phyloP scores from a whole-genome alignment of 768 basidiomycete genomes.

The Amanita exitialis region DNA sequence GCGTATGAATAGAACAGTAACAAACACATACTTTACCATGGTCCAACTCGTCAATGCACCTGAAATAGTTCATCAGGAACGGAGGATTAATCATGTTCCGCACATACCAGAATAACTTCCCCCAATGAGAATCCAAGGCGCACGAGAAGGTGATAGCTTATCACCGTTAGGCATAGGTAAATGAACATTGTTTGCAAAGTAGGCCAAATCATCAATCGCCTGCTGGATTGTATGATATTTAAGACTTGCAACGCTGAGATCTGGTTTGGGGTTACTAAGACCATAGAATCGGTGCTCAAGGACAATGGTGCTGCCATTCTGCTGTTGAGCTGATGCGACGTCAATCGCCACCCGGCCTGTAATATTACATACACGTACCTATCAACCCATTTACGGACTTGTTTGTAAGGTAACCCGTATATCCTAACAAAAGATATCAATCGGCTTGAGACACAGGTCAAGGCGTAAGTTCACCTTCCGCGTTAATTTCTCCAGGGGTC shows the following conservation, averaged over 20 bases:
- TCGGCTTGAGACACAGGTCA: not conserved
- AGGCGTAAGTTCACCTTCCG: slow-evolving; percentile 26
- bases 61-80: slow-evolving; percentile 4
- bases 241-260: slow-evolving; percentile 50
- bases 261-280: slow-evolving; percentile 56
- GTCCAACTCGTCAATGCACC: slow-evolving; percentile 49
- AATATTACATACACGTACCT: slow-evolving; percentile 14
- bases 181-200: slow-evolving; percentile 55
- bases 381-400: slow-evolving; percentile 51
- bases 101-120: slow-evolving; percentile 38
- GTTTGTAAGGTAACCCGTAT: slow-evolving; percentile 53
- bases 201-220: slow-evolving; percentile 62
- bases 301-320: slow-evolving; percentile 52
- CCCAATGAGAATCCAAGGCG: slow-evolving; percentile 41
- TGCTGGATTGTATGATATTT: slow-evolving; percentile 59
- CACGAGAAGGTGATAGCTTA: slow-evolving; percentile 43
- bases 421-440: slow-evolving; percentile 19
- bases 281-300: slow-evolving; percentile 73
- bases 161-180: slow-evolving; percentile 62
- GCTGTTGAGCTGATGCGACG: slow-evolving; percentile 38
- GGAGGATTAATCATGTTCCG: not conserved
- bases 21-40: slow-evolving; percentile 47
- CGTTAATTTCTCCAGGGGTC: slow-evolving; percentile 60
- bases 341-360: not conserved
- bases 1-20: not conserved